phyloP scores from a whole-genome alignment of 331 rosid species.

The Malus hybrid region DNA sequence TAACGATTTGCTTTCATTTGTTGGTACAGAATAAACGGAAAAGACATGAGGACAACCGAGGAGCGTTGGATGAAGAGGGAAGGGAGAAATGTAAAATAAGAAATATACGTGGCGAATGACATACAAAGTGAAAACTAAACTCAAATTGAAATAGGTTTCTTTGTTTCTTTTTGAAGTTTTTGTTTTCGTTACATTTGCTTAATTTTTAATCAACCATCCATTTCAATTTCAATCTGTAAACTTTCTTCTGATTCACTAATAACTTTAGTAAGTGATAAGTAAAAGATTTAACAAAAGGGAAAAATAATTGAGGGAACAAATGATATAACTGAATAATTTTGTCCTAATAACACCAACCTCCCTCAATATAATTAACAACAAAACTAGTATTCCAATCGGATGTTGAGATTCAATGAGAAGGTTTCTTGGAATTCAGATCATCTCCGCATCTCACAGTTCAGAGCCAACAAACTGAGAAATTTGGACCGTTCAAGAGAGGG shows the following conservation, averaged over 20 bases:
- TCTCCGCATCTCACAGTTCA: no score
- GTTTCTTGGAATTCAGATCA: not conserved
- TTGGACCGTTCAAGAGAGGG: no score
- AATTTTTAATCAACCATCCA: no score
- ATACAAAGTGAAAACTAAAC: no score
- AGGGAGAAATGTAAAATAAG: not conserved
- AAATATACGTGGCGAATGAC: no score
- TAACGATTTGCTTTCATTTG: not conserved
- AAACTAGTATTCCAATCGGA: not conserved
- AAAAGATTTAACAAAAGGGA: not conserved
- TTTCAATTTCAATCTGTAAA: not conserved
- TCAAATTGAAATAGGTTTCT: no score
- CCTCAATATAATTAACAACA: not conserved
- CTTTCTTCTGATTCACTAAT: not conserved
- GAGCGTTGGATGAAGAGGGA: not conserved
- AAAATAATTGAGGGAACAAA: not conserved
- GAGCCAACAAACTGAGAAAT: no score
- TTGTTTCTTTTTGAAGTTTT: no score
- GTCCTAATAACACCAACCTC: not conserved
- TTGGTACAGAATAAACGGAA: not conserved
- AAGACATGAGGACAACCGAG: not conserved
- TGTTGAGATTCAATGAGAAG: not conserved
- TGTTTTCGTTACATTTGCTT: no score
- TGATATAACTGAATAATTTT: not conserved
- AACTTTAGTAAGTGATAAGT: not conserved